Evolutionary conservation across 108 stramenopile genomes (phyloP).

Genomic region (Asterionellopsis glacialis): DNA sequence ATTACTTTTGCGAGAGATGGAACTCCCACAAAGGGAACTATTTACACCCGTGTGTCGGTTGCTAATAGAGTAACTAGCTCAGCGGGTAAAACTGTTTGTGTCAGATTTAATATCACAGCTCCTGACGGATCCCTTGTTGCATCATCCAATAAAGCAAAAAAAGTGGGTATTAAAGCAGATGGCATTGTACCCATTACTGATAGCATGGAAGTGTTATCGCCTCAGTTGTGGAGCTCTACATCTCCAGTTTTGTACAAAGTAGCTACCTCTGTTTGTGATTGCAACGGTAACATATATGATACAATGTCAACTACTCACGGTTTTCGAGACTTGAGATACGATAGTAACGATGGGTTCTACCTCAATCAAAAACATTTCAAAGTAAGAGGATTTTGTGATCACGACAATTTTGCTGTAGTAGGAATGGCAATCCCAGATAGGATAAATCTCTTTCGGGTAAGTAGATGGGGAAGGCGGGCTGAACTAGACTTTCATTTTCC

Average conservation of each 20-base stretch:
- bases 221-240: constrained; percentile 22
- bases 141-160: not conserved
- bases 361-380: constrained; percentile 29
- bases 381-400: constrained; percentile 39
- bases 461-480: too few species aligned
- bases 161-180: not conserved
- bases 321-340: constrained; percentile 21
- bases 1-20: not conserved
- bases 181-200: not conserved
- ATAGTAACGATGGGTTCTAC: constrained; percentile 33
- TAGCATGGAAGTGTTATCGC: constrained; percentile 4
- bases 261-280: not conserved
- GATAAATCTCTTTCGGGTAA: constrained; percentile 29
- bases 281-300: constrained; percentile 12
- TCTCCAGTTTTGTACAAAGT: constrained; percentile 27
- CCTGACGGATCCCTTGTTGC: not conserved
- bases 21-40: not conserved
- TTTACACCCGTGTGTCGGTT: not conserved
- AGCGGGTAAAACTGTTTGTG: not conserved
- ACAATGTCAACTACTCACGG: constrained; percentile 14
- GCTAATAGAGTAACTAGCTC: not conserved
- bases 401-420: constrained; percentile 36
- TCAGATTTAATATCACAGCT: not conserved
- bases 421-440: constrained; percentile 40
- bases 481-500: too few species aligned